Percentiles rank a stretch among this genome's conserved stretches.
phyloP scores from a whole-genome alignment of 208 protist genomes.

The Zelonia costaricensis region DNA sequence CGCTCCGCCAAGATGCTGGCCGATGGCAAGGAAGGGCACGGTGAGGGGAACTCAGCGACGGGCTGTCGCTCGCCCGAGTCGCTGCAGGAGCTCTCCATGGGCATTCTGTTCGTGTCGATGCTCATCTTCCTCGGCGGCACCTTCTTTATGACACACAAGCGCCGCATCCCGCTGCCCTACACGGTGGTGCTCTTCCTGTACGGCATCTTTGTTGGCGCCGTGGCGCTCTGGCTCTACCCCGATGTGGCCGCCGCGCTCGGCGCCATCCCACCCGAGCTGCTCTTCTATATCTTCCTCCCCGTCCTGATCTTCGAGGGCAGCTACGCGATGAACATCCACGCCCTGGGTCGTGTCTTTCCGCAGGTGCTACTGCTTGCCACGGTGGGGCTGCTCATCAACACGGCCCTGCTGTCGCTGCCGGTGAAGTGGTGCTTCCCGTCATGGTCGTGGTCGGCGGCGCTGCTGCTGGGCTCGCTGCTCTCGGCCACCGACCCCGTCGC shows the following conservation, averaged over 20 bases:
- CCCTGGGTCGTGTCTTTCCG: constrained; percentile 59
- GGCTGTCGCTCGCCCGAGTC: neutral
- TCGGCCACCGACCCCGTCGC: constrained; percentile 92
- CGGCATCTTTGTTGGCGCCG: constrained; percentile 66
- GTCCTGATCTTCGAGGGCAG: constrained; percentile 91
- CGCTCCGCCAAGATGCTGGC: too few relatives aligned
- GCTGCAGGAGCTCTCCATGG: constrained; percentile 38
- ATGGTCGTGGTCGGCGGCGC: constrained; percentile 71
- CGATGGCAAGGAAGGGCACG: too few relatives aligned
- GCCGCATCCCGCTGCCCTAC: constrained; percentile 70
- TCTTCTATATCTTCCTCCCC: constrained; percentile 91
- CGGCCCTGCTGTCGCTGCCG: constrained; percentile 51
- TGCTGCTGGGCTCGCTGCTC: constrained; percentile 81
- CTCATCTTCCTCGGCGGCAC: constrained; percentile 78
- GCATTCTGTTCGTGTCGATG: constrained; percentile 66
- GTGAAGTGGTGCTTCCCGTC: constrained; percentile 49
- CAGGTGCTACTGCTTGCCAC: constrained; percentile 76
- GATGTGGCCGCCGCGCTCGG: constrained; percentile 57
- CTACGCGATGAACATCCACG: constrained; percentile 82
- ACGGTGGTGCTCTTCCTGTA: constrained; percentile 84
- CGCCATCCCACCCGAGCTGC: constrained; percentile 71
- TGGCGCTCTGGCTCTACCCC: constrained; percentile 47
- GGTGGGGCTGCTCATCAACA: constrained; percentile 79
- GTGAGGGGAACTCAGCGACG: too few relatives aligned
- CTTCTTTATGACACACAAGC: constrained; percentile 65